Conservation (phyloP, 2,329 filamentous ascomycete species). For the Stemphylium lycopersici region DNA sequence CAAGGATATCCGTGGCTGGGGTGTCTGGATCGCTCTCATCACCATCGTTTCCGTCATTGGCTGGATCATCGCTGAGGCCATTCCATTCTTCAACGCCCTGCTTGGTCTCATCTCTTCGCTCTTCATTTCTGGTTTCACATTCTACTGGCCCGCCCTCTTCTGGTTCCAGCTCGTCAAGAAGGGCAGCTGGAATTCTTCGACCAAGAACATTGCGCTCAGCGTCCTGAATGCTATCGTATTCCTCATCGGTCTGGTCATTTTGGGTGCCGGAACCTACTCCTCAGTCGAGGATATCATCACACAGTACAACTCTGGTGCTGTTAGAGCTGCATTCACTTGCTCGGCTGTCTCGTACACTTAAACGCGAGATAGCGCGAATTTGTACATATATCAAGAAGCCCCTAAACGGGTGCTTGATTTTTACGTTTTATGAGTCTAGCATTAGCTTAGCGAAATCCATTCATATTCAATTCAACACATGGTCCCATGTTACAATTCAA, state of each 20-base stretch:
- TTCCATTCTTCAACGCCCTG: slow-evolving; percentile 73
- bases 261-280: slow-evolving; percentile 53
- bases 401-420: neutral
- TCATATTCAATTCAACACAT: neutral
- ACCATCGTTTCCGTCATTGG: slow-evolving; percentile 65
- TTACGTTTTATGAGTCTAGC: slow-evolving; percentile 10
- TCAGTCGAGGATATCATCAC: slow-evolving; percentile 53
- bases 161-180: slow-evolving; percentile 51
- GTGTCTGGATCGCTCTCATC: slow-evolving; percentile 66
- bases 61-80: slow-evolving; percentile 72
- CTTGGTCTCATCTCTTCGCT: slow-evolving; percentile 67
- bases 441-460: slow-evolving; percentile 5
- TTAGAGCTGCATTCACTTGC: slow-evolving; percentile 53
- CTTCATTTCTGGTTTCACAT: slow-evolving; percentile 73
- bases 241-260: slow-evolving; percentile 39
- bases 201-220: slow-evolving; percentile 41
- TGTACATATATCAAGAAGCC: slow-evolving; percentile 10
- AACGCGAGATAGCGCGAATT: neutral
- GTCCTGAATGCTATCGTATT: slow-evolving; percentile 38
- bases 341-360: slow-evolving; percentile 39
- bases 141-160: slow-evolving; percentile 49
- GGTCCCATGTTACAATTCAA: neutral
- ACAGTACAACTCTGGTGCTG: slow-evolving; percentile 47
- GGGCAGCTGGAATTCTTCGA: slow-evolving; percentile 50
- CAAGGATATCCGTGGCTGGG: slow-evolving; percentile 47